phyloP scores from a whole-genome alignment of 31 red algal species.

The Asparagopsis taxiformis region DNA sequence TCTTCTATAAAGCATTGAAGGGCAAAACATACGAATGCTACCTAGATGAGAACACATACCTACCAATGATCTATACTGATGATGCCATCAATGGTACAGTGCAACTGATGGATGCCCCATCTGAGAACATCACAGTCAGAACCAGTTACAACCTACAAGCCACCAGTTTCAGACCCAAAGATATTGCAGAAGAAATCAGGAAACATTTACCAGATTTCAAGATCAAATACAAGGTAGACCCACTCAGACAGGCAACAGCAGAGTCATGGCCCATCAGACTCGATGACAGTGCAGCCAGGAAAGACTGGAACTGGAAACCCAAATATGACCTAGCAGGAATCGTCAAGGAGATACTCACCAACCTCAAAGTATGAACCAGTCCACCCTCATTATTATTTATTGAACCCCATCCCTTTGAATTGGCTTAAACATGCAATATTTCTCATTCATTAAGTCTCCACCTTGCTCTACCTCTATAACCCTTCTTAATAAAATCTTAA shows the following conservation, averaged over 20 bases:
- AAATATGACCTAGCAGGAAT: conserved; percentile 16
- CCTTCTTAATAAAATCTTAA: too few species aligned
- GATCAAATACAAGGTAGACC: conserved; percentile 6
- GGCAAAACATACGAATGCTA: conserved; percentile 11
- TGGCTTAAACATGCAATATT: too few species aligned
- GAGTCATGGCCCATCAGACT: not conserved
- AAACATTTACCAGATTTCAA: conserved; percentile 20
- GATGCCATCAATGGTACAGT: conserved; percentile 12
- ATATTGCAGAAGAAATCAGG: conserved; percentile 5
- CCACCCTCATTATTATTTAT: too few species aligned
- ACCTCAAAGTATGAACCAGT: too few species aligned
- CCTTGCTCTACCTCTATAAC: too few species aligned
- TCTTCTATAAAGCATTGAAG: conserved; percentile 14
- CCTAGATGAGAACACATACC: conserved; percentile 1
- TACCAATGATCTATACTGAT: conserved; percentile 17
- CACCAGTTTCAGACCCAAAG: conserved; percentile 6
- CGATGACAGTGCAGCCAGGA: conserved; percentile 3
- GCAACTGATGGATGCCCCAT: conserved; percentile 1
- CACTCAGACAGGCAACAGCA: conserved; percentile 6
- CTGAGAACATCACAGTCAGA: conserved; percentile 2
- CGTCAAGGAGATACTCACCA: conserved; percentile 31
- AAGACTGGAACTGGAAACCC: conserved; percentile 15
- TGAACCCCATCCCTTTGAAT: too few species aligned
- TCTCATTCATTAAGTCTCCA: too few species aligned
- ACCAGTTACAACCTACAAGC: conserved; percentile 7